phyloP scores from a whole-genome alignment of 192 early-diverging fungal genomes.

The Podila verticillata region DNA sequence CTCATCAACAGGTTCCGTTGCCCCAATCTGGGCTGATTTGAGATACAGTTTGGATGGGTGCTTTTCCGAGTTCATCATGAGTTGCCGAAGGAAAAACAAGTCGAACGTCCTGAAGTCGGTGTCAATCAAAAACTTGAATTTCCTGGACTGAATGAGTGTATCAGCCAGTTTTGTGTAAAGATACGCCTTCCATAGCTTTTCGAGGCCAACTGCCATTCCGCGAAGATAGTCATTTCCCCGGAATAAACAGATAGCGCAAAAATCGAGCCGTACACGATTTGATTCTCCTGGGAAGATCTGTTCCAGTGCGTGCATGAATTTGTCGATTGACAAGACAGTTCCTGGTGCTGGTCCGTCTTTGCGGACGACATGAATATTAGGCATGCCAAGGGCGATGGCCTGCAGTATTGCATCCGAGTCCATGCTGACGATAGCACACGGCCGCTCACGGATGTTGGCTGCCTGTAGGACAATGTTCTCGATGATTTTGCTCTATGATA shows the following conservation, averaged over 20 bases:
- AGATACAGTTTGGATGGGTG: background rate
- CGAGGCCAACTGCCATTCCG: constrained; percentile 18
- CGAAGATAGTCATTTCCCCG: constrained; percentile 51
- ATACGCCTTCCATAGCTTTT: constrained; percentile 36
- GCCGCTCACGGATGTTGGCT: constrained; percentile 30
- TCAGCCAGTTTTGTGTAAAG: constrained; percentile 32
- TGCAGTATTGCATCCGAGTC: constrained; percentile 50
- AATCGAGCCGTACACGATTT: constrained; percentile 31
- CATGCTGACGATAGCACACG: constrained; percentile 49
- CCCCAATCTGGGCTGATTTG: background rate
- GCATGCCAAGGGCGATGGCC: constrained; percentile 43
- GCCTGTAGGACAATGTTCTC: constrained; percentile 47
- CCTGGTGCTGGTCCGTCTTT: constrained; percentile 18
- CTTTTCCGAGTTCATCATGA: constrained; percentile 35
- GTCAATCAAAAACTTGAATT: constrained; percentile 22
- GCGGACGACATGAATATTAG: constrained; percentile 41
- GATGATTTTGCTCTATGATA: constrained; percentile 45
- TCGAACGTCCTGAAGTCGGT: constrained; percentile 41
- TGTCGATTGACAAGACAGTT: constrained; percentile 37
- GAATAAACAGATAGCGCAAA: constrained; percentile 42
- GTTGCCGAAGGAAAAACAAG: constrained; percentile 28
- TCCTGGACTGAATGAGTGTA: constrained; percentile 7
- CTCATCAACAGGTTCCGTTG: background rate
- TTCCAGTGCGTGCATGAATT: constrained; percentile 27
- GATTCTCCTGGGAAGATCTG: constrained; percentile 38